Evolutionary conservation across 2,329 filamentous ascomycete species (phyloP).

Genomic region (Grosmannia serpens): DNA sequence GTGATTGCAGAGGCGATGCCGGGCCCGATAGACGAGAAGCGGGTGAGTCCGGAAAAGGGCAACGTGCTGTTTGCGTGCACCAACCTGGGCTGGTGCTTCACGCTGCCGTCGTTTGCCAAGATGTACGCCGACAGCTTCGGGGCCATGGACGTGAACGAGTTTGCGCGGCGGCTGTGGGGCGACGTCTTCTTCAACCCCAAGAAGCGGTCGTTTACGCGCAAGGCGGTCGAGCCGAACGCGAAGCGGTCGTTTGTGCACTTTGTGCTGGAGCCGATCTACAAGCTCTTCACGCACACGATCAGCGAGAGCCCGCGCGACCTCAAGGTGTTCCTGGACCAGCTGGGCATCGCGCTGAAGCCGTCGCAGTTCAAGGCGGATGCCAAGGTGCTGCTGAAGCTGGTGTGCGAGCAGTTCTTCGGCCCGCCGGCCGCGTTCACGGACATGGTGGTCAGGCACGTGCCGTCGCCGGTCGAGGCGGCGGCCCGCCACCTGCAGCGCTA

Average conservation of each 20-base stretch:
- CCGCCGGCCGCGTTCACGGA: slow-evolving; percentile 84
- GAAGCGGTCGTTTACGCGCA: slow-evolving; percentile 85
- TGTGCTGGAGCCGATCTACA: slow-evolving; percentile 93
- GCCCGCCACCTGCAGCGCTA: slow-evolving; percentile 69
- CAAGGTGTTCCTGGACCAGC: slow-evolving; percentile 61
- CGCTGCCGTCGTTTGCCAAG: slow-evolving; percentile 81
- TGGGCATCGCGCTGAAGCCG: slow-evolving; percentile 82
- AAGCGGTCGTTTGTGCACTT: slow-evolving; percentile 90
- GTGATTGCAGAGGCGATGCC: slow-evolving; percentile 82
- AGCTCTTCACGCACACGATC: slow-evolving; percentile 89
- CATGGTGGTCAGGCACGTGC: slow-evolving; percentile 84
- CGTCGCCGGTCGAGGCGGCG: slow-evolving; percentile 72
- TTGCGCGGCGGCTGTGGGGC: slow-evolving; percentile 81
- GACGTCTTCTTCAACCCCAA: slow-evolving; percentile 92
- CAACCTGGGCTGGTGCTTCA: slow-evolving; percentile 95
- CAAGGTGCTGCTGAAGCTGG: slow-evolving; percentile 74
- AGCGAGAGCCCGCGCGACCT: slow-evolving; percentile 81
- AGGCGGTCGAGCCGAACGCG: slow-evolving; percentile 66
- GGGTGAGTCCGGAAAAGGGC: slow-evolving; percentile 89
- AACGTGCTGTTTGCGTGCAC: slow-evolving; percentile 96
- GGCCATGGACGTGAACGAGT: slow-evolving; percentile 70
- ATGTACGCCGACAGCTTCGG: slow-evolving; percentile 91
- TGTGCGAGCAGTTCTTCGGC: slow-evolving; percentile 94
- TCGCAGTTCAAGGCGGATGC: slow-evolving; percentile 87
- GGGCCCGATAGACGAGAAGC: slow-evolving; percentile 63